phyloP scores from a whole-genome alignment of 2,329 filamentous ascomycete genomes.

The Cytospora leucostoma region DNA sequence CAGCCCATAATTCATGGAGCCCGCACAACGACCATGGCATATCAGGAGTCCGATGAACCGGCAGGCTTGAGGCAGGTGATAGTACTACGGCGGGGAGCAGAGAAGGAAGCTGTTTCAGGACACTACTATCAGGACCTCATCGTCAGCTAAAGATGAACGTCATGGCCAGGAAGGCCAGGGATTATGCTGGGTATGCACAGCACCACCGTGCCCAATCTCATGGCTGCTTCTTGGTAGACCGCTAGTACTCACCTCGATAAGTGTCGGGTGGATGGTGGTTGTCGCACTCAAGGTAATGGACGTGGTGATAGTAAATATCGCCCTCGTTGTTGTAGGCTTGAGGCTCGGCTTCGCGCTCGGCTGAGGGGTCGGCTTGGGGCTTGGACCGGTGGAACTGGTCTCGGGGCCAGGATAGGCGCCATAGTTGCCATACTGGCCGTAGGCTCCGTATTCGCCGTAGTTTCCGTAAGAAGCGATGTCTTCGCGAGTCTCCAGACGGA shows the following conservation, averaged over 20 bases:
- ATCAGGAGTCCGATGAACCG: not conserved
- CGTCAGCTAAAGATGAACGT: not conserved
- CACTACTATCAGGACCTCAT: not conserved
- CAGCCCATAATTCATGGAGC: no score
- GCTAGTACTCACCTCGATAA: constrained; percentile 10
- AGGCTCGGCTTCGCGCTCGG: no score
- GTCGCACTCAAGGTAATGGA: not conserved
- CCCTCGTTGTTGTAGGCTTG: not conserved
- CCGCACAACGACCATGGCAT: not conserved
- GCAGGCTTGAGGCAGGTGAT: constrained; percentile 5
- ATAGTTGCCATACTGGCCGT: constrained; percentile 14
- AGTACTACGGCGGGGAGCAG: not conserved
- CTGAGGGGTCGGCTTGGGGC: not conserved
- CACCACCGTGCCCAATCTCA: not conserved
- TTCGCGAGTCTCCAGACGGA: not conserved
- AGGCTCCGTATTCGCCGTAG: constrained; percentile 6
- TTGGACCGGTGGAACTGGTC: not conserved
- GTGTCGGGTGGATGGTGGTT: not conserved
- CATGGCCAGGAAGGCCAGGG: no score
- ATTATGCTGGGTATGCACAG: not conserved
- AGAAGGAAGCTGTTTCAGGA: not conserved
- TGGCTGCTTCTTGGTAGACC: not conserved
- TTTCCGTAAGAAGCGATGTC: not conserved
- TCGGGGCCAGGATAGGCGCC: constrained; percentile 3
- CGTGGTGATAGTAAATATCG: constrained; percentile 1